Evolutionary conservation across 2,329 filamentous ascomycete species (phyloP).

Genomic region (Botrytis hyacinthi): DNA sequence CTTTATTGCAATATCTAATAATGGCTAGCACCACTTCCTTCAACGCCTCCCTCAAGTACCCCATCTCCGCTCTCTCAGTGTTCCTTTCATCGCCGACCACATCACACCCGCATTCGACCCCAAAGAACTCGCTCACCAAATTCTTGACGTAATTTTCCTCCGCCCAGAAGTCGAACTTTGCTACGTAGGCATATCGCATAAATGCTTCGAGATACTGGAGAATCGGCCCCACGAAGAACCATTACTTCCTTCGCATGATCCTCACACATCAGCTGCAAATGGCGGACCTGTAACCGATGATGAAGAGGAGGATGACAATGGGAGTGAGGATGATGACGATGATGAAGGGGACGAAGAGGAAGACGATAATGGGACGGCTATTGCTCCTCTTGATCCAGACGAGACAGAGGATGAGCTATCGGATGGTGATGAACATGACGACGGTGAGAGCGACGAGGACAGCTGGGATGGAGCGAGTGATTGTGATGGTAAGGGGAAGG

Average conservation of each 20-base stretch:
- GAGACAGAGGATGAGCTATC: conserved; percentile 41
- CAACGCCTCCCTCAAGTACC: conserved; percentile 69
- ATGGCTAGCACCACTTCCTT: conserved; percentile 66
- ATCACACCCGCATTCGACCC: conserved; percentile 55
- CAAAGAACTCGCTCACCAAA: conserved; percentile 70
- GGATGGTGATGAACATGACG: conserved; percentile 41
- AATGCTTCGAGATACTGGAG: conserved; percentile 82
- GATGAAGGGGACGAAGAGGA: conserved; percentile 47
- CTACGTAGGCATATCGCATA: conserved; percentile 72
- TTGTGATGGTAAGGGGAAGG: conserved; percentile 42
- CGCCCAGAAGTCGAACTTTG: conserved; percentile 73
- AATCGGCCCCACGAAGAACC: conserved; percentile 48
- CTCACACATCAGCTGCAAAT: conserved; percentile 37
- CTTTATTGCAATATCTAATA: conserved; percentile 9
- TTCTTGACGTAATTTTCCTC: conserved; percentile 75
- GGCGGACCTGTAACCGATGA: conserved; percentile 45
- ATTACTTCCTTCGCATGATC: conserved; percentile 31
- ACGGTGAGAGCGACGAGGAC: conserved; percentile 47
- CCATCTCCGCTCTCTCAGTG: conserved; percentile 68
- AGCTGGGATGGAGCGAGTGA: conserved; percentile 50
- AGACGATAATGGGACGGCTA: conserved; percentile 40
- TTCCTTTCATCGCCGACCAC: conserved; percentile 65
- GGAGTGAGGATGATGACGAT: conserved; percentile 44
- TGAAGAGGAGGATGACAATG: conserved; percentile 46
- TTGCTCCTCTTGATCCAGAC: conserved; percentile 38